Evolutionary conservation across 768 basidiomycete genomes (phyloP), one percentile per base, ranked within the genome.

Genomic region (Rhizopogon rudus): DNA sequence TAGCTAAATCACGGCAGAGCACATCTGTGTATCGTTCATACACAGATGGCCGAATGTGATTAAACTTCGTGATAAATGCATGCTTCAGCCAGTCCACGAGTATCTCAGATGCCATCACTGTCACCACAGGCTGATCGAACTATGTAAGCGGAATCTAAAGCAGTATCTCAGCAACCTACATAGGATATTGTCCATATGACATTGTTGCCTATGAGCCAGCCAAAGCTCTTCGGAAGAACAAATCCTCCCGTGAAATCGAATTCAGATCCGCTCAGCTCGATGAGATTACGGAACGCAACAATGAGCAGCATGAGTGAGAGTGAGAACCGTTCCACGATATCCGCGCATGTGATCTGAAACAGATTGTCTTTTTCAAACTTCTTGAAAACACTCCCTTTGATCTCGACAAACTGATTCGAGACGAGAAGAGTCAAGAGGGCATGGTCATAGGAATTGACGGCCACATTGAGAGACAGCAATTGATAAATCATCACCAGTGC

Each of bases 321-420:
- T 1, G 91, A 93, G 63, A 98, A 99, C 1, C 97, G 87, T 68
- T 99, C 97, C 20, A 98, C 97, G 58, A 99, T 98, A 67, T 99
- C 97, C 59, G 97, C 97, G 62, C 97, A 99, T 45, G 94, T 95
- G 56, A 99, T 95, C 70, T 99, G 97, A 68, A 99, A 98, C 8
- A 99, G 80, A 65, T 91, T 98, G 65, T 99, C 97, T 68, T 98
- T 99, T 68, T 98, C 97, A 63, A 99, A 98, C 67, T 89, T 98
- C 73, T 98, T 99, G 83, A 99, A 99, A 2, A 99, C 97, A 67
- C 91, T 93, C 35, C 96, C 95, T 72, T 99, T 99, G 71, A 98
- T 98, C 72, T 99, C 97, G 35, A 98, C 96, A 64, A 99, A 98
- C 69, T 99, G 97, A 66, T 98, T 99, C 44, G 93, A 97, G 44